A percentile compares a stretch with the other conserved stretches of the same genome.
phyloP scores from a whole-genome alignment of 1,139 yeast species.

The Magnusiomyces suaveolens region DNA sequence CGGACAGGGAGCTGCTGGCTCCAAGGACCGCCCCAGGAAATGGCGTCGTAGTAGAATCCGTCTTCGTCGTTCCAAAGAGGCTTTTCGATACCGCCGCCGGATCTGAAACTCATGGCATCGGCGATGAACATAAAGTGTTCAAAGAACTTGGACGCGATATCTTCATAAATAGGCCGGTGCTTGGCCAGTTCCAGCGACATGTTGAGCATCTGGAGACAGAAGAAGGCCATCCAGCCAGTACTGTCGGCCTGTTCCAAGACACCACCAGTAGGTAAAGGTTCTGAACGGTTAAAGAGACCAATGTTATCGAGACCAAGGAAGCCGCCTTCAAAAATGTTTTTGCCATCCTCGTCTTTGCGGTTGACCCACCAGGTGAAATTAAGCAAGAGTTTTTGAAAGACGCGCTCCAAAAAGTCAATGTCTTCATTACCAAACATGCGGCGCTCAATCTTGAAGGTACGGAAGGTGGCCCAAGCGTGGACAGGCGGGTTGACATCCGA shows the following conservation, averaged over 20 bases:
- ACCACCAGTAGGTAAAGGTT: constrained; percentile 92
- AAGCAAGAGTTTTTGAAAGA: constrained; percentile 78
- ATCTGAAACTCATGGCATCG: constrained; percentile 82
- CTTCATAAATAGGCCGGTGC: constrained; percentile 80
- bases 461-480: constrained; percentile 92
- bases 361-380: constrained; percentile 99
- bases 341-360: constrained; percentile 80
- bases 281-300: constrained; percentile 89
- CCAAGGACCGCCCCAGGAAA: constrained; percentile 68
- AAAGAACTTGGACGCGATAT: constrained; percentile 89
- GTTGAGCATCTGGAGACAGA: constrained; percentile 82
- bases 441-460: constrained; percentile 83
- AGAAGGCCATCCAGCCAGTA: constrained; percentile 98
- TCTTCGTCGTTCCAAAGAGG: constrained; percentile 89
- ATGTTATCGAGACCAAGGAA: constrained; percentile 90
- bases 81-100: constrained; percentile 43
- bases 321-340: constrained; percentile 91
- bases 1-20: constrained; percentile 75
- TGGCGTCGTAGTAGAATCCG: constrained; percentile 85
- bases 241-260: constrained; percentile 90
- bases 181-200: constrained; percentile 87
- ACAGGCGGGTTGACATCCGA: constrained; percentile 96
- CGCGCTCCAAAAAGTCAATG: constrained; percentile 75
- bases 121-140: constrained; percentile 90
- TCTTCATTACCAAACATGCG: constrained; percentile 80